These are phyloP conservation scores for Geosiphon pyriformis DNA, from an alignment of 192 early-diverging fungal species.

Conservation along the genomic window DNA sequence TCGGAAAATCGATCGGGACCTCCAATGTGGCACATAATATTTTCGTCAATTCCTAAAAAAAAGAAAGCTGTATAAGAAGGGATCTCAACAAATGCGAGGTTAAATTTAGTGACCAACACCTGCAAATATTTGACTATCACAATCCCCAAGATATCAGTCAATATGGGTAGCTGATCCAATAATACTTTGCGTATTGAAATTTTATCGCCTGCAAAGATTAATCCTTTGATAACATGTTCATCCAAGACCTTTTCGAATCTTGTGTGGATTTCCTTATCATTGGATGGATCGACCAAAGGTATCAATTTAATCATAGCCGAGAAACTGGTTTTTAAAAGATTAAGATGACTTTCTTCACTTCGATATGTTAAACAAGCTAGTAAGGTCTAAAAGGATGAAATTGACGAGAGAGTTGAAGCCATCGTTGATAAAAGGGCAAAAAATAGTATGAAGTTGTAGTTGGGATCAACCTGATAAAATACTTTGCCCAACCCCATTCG, in stretches of 20 bases:
- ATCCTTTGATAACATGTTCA: conserved; percentile 13
- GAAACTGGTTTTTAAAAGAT: conserved; percentile 13
- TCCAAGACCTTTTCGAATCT: conserved; percentile 19
- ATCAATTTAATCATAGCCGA: conserved; percentile 16
- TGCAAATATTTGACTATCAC: conserved; percentile 22
- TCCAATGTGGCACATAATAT: conserved; percentile 1
- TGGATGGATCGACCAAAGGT: neutral
- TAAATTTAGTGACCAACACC: conserved; percentile 3
- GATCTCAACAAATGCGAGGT: too few relatives aligned
- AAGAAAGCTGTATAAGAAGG: too few relatives aligned
- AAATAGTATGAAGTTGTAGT: too few relatives aligned
- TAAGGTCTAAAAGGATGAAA: conserved; percentile 13
- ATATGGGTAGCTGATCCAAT: conserved; percentile 14
- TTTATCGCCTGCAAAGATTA: conserved; percentile 16
- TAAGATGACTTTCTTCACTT: conserved; percentile 9
- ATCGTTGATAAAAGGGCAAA: too few relatives aligned
- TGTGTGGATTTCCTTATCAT: neutral
- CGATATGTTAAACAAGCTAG: conserved; percentile 19
- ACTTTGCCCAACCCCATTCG: conserved; percentile 21
- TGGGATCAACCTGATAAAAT: conserved; percentile 13
- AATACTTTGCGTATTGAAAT: conserved; percentile 12
- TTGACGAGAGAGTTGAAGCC: too few relatives aligned
- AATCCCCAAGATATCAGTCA: conserved; percentile 5
- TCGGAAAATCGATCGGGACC: conserved; percentile 2
- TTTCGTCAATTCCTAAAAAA: conserved; percentile 11